Conservation (phyloP, 208 protist genomes). For the Acanthamoeba triangularis region DNA sequence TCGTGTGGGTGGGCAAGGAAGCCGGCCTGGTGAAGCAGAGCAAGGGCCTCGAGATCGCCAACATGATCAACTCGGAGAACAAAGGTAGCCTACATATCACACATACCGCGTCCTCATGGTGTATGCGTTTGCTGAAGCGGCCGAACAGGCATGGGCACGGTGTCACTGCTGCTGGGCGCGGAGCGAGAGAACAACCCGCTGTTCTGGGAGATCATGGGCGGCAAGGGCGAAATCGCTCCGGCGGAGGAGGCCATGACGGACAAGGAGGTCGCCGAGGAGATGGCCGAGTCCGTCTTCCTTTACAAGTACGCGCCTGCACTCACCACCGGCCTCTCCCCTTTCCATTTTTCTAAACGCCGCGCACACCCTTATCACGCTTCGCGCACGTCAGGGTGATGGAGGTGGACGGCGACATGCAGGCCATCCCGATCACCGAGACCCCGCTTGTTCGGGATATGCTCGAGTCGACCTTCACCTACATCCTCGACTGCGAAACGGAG, state of each 20-base stretch:
- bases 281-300: conserved; percentile 76
- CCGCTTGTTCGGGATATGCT: conserved; percentile 71
- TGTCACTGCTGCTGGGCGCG: conserved; percentile 77
- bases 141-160: not conserved
- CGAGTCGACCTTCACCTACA: conserved; percentile 78
- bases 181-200: conserved; percentile 53
- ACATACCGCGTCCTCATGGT: not conserved
- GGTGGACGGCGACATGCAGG: conserved; percentile 61
- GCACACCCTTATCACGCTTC: not conserved
- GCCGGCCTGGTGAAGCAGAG: conserved; percentile 76
- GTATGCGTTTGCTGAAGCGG: not conserved
- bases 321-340: not conserved
- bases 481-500: conserved; percentile 85
- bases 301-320: conserved; percentile 8
- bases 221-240: conserved; percentile 69
- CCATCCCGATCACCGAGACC: conserved; percentile 31
- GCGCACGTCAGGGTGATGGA: conserved; percentile 43
- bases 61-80: conserved; percentile 81
- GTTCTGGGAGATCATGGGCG: conserved; percentile 73
- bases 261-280: conserved; percentile 56
- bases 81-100: not conserved
- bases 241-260: conserved; percentile 80
- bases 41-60: conserved; percentile 83
- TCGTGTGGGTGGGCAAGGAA: conserved; percentile 86
- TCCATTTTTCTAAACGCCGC: not conserved